These are phyloP conservation scores for Hevea brasiliensis DNA, from an alignment of 345 rosid genomes.

Conservation along the genomic window DNA sequence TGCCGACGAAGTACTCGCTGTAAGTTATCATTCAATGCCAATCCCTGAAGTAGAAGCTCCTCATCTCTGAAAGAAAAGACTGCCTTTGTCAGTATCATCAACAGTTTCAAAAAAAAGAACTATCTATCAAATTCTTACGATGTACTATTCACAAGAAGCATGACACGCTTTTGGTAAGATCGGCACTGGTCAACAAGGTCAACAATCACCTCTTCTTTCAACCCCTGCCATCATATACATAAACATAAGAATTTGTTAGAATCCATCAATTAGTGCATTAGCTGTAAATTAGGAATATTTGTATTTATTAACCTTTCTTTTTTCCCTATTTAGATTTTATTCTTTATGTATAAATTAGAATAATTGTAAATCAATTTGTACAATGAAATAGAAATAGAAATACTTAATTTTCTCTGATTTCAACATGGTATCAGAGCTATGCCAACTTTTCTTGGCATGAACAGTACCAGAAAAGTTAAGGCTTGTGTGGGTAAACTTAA, in stretches of 20 bases:
- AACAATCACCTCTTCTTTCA: constrained; percentile 83
- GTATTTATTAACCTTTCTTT: no score
- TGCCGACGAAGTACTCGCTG: constrained; percentile 80
- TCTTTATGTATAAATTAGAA: no score
- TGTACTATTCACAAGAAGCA: constrained; percentile 74
- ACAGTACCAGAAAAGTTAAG: no score
- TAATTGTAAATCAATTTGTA: no score
- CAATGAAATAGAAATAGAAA: no score
- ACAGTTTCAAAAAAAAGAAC: constrained; percentile 5
- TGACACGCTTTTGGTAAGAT: constrained; percentile 74
- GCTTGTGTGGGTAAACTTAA: no score
- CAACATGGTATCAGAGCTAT: no score
- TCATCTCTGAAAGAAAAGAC: constrained; percentile 58
- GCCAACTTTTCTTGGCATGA: no score
- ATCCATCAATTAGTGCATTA: no score
- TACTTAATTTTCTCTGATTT: no score
- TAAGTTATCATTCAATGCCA: constrained; percentile 78
- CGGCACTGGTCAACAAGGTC: constrained; percentile 93
- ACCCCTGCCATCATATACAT: constrained; percentile 48
- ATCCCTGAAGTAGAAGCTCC: constrained; percentile 75
- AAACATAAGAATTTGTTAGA: not conserved
- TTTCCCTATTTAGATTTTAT: no score
- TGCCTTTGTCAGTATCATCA: constrained; percentile 23
- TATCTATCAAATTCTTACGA: constrained; percentile 45
- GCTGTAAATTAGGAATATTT: no score